These are phyloP conservation scores for Fusarium sp. DNA, from an alignment of 2,329 filamentous ascomycete genomes.

Conservation along the genomic window DNA sequence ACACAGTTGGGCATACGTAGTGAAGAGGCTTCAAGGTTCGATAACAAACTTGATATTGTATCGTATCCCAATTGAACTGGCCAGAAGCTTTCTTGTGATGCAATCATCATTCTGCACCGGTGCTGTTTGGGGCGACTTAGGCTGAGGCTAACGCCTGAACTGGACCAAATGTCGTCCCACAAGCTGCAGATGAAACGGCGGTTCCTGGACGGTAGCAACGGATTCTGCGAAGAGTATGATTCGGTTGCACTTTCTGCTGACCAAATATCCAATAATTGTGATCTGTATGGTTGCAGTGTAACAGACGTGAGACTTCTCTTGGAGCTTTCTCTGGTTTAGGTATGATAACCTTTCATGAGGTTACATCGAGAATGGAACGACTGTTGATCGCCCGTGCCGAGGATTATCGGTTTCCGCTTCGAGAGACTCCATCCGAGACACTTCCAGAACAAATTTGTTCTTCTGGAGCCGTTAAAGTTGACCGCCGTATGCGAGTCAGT, in stretches of 20 bases:
- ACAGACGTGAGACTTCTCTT: conserved; percentile 3
- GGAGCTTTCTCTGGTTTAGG: not conserved
- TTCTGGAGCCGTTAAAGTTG: conserved; percentile 5
- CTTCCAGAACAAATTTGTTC: conserved; percentile 25
- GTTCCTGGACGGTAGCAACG: conserved; percentile 16
- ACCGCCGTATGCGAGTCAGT: conserved; percentile 31
- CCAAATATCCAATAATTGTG: not conserved
- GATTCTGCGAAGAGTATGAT: not conserved
- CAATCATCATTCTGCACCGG: conserved; percentile 14
- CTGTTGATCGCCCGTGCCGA: not conserved
- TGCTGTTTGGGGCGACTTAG: conserved; percentile 12
- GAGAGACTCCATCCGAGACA: conserved; percentile 1
- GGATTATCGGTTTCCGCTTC: not conserved
- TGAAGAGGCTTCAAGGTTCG: not conserved
- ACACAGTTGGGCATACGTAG: not conserved
- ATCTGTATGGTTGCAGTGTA: not conserved
- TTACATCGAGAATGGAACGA: not conserved
- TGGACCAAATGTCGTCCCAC: conserved; percentile 22
- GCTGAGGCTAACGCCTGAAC: conserved; percentile 10
- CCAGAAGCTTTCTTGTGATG: conserved; percentile 10
- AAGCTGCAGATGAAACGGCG: conserved; percentile 38
- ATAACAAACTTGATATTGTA: not conserved
- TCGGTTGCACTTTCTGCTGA: not conserved
- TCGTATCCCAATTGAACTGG: not conserved
- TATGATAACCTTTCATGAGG: not conserved